Evolutionary conservation across 306 rosid genomes (phyloP), one percentile per base, ranked within the genome.

Genomic region (Begonia loranthoides): DNA sequence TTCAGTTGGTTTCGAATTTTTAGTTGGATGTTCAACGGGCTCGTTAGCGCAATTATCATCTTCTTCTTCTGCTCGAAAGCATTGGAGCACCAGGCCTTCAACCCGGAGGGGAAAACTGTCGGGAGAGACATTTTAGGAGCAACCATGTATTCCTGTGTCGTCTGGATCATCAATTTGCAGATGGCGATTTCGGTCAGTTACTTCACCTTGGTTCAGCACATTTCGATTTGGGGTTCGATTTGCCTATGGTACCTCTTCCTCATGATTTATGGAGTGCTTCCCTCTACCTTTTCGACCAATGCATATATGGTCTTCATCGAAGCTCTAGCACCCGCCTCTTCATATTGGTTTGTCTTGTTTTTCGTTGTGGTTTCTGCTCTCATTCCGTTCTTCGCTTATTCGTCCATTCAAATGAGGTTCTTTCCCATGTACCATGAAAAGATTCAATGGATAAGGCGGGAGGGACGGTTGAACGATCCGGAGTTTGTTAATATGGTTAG

Each of bases 141-240:
- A 51, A 79, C 76, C 1, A 87, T 92, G 93, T 87, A 67, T 44
- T 79, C 99, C 1, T 87, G 96, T 56, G 51, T 73, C 1, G 94
- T 92, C 51, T 92, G 99, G 96, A 89, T 73, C 16, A 94, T 92
- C 50, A 92, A 92, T 77, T 63, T 87, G 75, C 99, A 92, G 69
- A 80, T 92, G 84, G 96, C 93, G 45, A 71, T 92, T n/a, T 49
- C 72, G 16, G 73, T 92, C 49, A 78, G 60, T 61, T 92, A 92
- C 89, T 92, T 92, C 87, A 92, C 99, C 58, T 56, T 92, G 70
- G 75, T 92, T 61, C 99, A 92, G 66, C 99, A 86, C 45, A 49
- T 83, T 56, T 57, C 76, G 73, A 80, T 92, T 61, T 92, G 99
- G 99, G 94, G 99, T 43, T 68, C 94, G 28, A 60, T 92, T 58